Base-by-base conservation (phyloP, 371 early-diverging fungal genomes). In the Mucor velutinosus region DNA sequence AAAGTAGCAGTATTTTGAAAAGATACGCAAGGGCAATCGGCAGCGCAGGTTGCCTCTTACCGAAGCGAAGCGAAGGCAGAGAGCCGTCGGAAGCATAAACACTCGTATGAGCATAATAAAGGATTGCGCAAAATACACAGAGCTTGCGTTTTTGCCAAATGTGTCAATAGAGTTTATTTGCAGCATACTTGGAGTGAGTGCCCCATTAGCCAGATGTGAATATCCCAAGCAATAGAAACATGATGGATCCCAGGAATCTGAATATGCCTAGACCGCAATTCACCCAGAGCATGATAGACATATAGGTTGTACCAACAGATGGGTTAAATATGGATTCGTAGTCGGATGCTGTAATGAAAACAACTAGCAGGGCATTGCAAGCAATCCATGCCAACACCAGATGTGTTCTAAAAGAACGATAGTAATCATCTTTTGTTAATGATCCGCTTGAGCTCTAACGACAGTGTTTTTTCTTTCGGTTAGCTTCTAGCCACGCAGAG, bases 231-330 rank as follows among this genome's bases (percentile, higher is more conserved):
- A 92, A 59, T 57, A 95, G 80, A 75, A 92, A 97, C 67, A 89
- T 76, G 47, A 87, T 64, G 58, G 90, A 88, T 37, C 95, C 96
- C 43, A 93, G 49, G 78, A 95, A 94, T 32, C 95, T 86, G 71
- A 96, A 87, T 2, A 86, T 72, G 10, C 94, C 87, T 49, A 97
- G 78, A 10, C 83, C 93, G 29, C 92, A 87, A 59, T 95, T 95
- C 4, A 91, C 89, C 93, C 94, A 97, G 30, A 97, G 87, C 55
- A 96, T 89, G 60, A 96, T 87, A 27, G 86, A 82, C 74, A 95
- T 85, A 64, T 94, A 96, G 0, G 86, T 82, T 60, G 88, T 90
- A n/a, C 81, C 83, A 7, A 72, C 77, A 0, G 79, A 75, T 1
- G 56, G 49, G 7, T 64, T 53, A 29, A 70, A 77, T 23, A 80